phyloP scores from a whole-genome alignment of 2,329 filamentous ascomycete species.

The Cercospora sp. region DNA sequence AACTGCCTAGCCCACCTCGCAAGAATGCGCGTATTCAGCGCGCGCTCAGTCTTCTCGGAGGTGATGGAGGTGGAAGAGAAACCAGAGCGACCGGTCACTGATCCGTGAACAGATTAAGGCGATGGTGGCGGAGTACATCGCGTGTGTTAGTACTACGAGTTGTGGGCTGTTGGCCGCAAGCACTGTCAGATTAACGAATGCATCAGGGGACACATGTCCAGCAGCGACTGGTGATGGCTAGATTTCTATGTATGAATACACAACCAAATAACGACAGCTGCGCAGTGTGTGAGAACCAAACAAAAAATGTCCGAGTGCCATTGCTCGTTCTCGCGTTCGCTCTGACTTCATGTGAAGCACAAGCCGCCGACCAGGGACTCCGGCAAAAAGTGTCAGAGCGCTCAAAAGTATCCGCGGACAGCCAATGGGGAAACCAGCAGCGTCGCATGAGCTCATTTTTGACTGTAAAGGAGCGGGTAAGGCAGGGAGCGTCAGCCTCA shows the following conservation, averaged over 20 bases:
- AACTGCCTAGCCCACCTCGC: constrained; percentile 12
- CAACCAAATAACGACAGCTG: constrained; percentile 20
- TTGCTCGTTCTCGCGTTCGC: constrained; percentile 5
- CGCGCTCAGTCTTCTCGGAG: constrained; percentile 33
- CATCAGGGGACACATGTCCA: not conserved
- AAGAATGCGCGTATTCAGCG: constrained; percentile 25
- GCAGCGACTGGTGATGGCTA: constrained; percentile 13
- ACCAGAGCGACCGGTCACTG: constrained; percentile 14
- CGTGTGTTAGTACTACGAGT: constrained; percentile 20
- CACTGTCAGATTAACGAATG: constrained; percentile 14
- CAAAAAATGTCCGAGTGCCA: not conserved
- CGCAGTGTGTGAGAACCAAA: not conserved
- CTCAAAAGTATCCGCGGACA: not conserved
- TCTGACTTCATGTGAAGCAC: not conserved
- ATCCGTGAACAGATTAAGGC: constrained; percentile 10
- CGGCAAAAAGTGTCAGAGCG: not conserved
- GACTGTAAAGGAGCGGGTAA: not conserved
- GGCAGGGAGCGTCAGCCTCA: not conserved
- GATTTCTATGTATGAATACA: constrained; percentile 18
- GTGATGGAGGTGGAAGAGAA: constrained; percentile 34
- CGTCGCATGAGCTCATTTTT: not conserved
- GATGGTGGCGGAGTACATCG: constrained; percentile 12
- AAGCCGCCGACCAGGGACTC: not conserved
- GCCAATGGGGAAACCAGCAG: constrained; percentile 1
- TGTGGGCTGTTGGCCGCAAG: constrained; percentile 19